phyloP scores from a whole-genome alignment of 106 monocot genomes.

The Phalaenopsis aphrodite region DNA sequence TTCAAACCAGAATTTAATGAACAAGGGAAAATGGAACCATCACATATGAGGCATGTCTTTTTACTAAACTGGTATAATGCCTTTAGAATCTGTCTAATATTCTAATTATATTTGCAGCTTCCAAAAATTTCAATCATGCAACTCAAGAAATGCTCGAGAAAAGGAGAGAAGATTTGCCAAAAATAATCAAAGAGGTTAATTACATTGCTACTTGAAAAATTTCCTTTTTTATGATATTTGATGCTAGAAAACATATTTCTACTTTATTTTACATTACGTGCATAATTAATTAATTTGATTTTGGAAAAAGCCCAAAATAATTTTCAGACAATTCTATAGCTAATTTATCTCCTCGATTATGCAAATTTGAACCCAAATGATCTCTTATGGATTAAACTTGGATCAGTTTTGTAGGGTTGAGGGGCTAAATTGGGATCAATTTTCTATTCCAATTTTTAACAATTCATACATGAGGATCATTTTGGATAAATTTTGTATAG shows the following conservation, averaged over 20 bases:
- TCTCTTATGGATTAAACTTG: too few relatives aligned
- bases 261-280: background rate
- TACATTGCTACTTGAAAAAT: background rate
- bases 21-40: too few relatives aligned
- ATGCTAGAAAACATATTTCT: background rate
- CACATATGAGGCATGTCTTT: background rate
- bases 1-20: too few relatives aligned
- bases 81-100: background rate
- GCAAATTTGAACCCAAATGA: too few relatives aligned
- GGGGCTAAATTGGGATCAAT: too few relatives aligned
- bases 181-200: slow-evolving; percentile 2
- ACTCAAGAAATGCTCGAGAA: background rate
- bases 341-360: too few relatives aligned
- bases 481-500: too few relatives aligned
- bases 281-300: background rate
- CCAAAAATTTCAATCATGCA: background rate
- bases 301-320: background rate
- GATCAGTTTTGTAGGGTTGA: too few relatives aligned
- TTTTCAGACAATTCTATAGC: too few relatives aligned
- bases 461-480: too few relatives aligned
- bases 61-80: background rate
- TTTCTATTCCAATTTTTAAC: too few relatives aligned
- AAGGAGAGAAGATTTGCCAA: background rate
- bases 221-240: background rate
- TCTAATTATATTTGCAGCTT: background rate